Evolutionary conservation across 257 asterid species (phyloP), one percentile per base, ranked within the genome.

Genomic region (Penstemon davidsonii): DNA sequence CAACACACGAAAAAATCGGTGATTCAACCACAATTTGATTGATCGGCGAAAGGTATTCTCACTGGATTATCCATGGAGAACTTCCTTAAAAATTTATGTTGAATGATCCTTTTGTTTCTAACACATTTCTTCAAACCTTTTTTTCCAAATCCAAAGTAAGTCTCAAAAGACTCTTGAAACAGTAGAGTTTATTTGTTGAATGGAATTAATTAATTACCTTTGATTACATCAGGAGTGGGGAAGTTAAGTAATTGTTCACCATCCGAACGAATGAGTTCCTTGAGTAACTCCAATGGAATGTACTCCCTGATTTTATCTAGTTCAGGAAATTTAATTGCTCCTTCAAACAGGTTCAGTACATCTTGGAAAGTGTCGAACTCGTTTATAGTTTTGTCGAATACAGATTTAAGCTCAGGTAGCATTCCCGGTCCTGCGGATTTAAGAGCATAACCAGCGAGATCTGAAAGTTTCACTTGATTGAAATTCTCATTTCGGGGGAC

Each of bases 341-440:
- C 87, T 62, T 90, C 92, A 40, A 88, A 90, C 6, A 92, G 80
- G 42, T 79, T 65, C 46, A 88, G 73, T 66, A 88, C 79, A 33
- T 90, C 97, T 57, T 92, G 80, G 69, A 92, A 86, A 36, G 89
- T 78, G 81, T 88, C 96, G 12, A 92, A 92, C 85, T 92, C 96
- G 15, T 90, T 88, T 4, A 81, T 59, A 7, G 98, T 92, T 70
- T 86, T 81, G 81, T 92, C 97, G 4, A 86, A 81, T 40, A 81
- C 18, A 13, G 95, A 80, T 70, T 52, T 82, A 39, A 88, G 54
- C 85, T 90, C 98, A 0, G 96, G 89, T 19, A 77, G 25, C 18
- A 90, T 42, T 25, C 88, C 96, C 75, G 88, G 97, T 0, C 88
- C 95, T 37, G 90, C 11, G 11, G 98, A 92, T 59, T 90, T 92